Evolutionary conservation across 352 stramenopile genomes (phyloP), one percentile per base, ranked within the genome.

Genomic region (Phytopythium delawarense): DNA sequence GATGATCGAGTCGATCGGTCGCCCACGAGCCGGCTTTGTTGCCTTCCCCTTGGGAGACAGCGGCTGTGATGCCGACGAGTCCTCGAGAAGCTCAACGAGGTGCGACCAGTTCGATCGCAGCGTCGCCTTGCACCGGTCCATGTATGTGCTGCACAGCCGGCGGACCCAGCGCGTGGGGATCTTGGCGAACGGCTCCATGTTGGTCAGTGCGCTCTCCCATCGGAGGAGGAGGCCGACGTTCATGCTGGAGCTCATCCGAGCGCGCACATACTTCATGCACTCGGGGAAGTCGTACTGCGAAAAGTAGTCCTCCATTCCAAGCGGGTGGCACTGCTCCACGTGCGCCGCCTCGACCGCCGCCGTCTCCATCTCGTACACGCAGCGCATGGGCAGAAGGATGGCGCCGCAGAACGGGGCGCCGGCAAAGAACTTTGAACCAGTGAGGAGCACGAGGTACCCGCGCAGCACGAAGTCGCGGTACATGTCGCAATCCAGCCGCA

Each of bases 381-480:
- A 89, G 21, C 74, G 79, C 62, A 86, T 87, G 0, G 89, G 86
- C 62, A 96, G 67, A n/a, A 96, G 61, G 51, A 96, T 81, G 4
- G 82, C 84, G 57, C 89, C 89, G 51, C 86, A 94, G 64, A 96
- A 96, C 4, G 89, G 89, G 0, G 84, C 87, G 8, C 86, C 89
- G 18, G 76, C 86, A 55, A 92, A 96, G 65, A 95, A 96, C 69
- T 96, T 96, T 50, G 86, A 96, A 32, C 86, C 88, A 4, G 89
- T 96, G 23, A 91, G 74, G 16, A 96, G 72, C 35, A 84, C 85
- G 4, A 96, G 59, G 51, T 87, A 96, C 4, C 84, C 83, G 21
- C 79, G 81, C 21, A 62, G 51, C 3, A 65, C 61, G 64, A 92
- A 96, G 65, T 88, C 73, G 56, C 75, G 73, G 61, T 94, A 88